phyloP scores from a whole-genome alignment of 2,329 filamentous ascomycete genomes.

The Phaeomoniella chlamydospora region DNA sequence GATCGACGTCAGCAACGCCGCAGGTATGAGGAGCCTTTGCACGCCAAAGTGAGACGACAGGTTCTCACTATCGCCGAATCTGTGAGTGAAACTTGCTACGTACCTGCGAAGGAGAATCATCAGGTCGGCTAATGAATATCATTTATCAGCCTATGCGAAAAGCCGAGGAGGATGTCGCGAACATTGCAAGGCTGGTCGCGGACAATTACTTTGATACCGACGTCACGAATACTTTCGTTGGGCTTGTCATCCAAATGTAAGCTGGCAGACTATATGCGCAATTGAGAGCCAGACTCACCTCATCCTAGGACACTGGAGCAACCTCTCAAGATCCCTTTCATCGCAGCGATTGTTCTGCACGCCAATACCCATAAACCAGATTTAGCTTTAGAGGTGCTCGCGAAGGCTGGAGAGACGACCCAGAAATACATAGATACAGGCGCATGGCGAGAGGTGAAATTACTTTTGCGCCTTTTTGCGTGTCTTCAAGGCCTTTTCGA shows the following conservation, averaged over 20 bases:
- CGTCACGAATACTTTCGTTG: constrained; percentile 56
- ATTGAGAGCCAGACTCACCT: background rate
- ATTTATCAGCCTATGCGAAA: constrained; percentile 41
- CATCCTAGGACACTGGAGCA: constrained; percentile 58
- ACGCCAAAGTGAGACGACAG: constrained; percentile 61
- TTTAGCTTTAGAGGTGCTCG: constrained; percentile 56
- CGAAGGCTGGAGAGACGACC: constrained; percentile 42
- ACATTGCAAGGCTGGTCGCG: constrained; percentile 60
- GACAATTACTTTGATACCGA: constrained; percentile 81
- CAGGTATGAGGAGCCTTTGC: constrained; percentile 58
- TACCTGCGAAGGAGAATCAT: too few species aligned
- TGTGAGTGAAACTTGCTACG: too few species aligned
- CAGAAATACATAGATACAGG: constrained; percentile 58
- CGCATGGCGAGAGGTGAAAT: constrained; percentile 82
- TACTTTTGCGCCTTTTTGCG: constrained; percentile 77
- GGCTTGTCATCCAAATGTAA: constrained; percentile 60
- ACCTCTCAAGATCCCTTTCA: constrained; percentile 93
- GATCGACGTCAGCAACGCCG: constrained; percentile 61
- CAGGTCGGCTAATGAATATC: too few species aligned
- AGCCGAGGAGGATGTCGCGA: constrained; percentile 63
- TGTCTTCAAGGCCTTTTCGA: constrained; percentile 69
- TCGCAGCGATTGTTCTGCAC: constrained; percentile 68
- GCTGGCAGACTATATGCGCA: constrained; percentile 10
- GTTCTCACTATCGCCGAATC: constrained; percentile 71
- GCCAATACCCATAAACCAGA: constrained; percentile 67